phyloP scores from a whole-genome alignment of 1,139 yeast species.

The Pichia sp. region DNA sequence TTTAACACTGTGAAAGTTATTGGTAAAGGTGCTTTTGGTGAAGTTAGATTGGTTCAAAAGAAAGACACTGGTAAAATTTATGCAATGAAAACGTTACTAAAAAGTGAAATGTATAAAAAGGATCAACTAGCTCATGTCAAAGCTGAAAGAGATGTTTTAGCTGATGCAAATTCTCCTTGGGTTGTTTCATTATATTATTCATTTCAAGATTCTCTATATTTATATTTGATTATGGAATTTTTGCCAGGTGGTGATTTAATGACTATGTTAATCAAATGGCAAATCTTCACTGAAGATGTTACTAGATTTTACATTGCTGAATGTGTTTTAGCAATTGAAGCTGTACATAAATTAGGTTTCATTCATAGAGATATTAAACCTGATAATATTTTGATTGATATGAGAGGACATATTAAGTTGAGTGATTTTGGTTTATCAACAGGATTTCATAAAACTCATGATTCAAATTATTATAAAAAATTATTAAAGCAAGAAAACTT shows the following conservation, averaged over 20 bases:
- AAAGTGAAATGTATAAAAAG: constrained; percentile 76
- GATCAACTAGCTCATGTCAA: constrained; percentile 81
- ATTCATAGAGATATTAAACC: constrained; percentile 79
- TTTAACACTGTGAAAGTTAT: constrained; percentile 74
- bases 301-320: constrained; percentile 83
- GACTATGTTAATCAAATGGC: constrained; percentile 88
- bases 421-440: constrained; percentile 82
- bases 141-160: constrained; percentile 80
- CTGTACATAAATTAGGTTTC: constrained; percentile 71
- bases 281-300: constrained; percentile 76
- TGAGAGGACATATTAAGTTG: constrained; percentile 70
- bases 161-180: constrained; percentile 85
- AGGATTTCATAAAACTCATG: constrained; percentile 82
- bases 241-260: constrained; percentile 82
- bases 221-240: constrained; percentile 76
- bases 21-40: constrained; percentile 86
- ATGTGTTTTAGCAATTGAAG: constrained; percentile 79
- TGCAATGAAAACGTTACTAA: constrained; percentile 76
- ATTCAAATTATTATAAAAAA: constrained; percentile 69
- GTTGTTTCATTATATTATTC: constrained; percentile 77
- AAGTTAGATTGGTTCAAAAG: constrained; percentile 76
- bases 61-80: constrained; percentile 75
- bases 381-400: constrained; percentile 73
- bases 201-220: constrained; percentile 69
- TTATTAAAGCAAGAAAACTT: constrained; percentile 57